phyloP scores from a whole-genome alignment of 1,284 basidiomycete species.

The Ganoderma sinense region DNA sequence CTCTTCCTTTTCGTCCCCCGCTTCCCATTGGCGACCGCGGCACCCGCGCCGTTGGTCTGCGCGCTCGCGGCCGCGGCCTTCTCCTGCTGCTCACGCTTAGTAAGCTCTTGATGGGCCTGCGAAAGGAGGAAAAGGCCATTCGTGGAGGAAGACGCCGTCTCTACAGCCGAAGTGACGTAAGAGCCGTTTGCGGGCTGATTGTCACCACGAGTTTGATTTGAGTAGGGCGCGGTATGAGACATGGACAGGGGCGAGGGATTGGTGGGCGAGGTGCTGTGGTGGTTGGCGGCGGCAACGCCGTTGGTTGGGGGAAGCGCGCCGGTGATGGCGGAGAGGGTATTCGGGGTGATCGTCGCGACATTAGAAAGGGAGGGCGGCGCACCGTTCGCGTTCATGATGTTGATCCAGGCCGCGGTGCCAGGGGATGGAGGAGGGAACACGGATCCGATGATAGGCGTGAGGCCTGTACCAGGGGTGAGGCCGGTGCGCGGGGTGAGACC shows the following conservation, averaged over 20 bases:
- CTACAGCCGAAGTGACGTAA: conserved; percentile 55
- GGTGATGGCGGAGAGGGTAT: conserved; percentile 85
- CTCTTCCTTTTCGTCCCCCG: conserved; percentile 75
- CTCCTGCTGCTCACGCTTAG: conserved; percentile 82
- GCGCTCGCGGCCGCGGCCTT: conserved; percentile 49
- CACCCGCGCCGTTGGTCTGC: conserved; percentile 35
- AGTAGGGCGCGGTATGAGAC: conserved; percentile 39
- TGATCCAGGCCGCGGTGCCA: conserved; percentile 91
- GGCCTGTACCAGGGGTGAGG: conserved; percentile 79
- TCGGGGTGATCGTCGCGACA: conserved; percentile 87
- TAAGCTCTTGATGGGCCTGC: conserved; percentile 94
- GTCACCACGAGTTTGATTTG: conserved; percentile 43
- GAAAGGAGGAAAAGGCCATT: conserved; percentile 94
- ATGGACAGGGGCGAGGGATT: conserved; percentile 43
- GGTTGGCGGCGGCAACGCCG: conserved; percentile 16
- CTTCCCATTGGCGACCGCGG: conserved; percentile 45
- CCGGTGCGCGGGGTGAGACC: conserved; percentile 84
- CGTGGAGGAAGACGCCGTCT: conserved; percentile 69
- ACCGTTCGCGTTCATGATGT: conserved; percentile 84
- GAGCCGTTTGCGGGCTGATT: conserved; percentile 37
- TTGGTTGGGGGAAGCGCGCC: conserved; percentile 57
- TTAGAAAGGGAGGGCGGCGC: conserved; percentile 61
- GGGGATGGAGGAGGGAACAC: conserved; percentile 89
- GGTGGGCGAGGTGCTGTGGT: conserved; percentile 30
- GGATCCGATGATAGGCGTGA: conserved; percentile 82